Evolutionary conservation across 2,329 filamentous ascomycete genomes (phyloP).

Genomic region (Aspergillus amoenus): DNA sequence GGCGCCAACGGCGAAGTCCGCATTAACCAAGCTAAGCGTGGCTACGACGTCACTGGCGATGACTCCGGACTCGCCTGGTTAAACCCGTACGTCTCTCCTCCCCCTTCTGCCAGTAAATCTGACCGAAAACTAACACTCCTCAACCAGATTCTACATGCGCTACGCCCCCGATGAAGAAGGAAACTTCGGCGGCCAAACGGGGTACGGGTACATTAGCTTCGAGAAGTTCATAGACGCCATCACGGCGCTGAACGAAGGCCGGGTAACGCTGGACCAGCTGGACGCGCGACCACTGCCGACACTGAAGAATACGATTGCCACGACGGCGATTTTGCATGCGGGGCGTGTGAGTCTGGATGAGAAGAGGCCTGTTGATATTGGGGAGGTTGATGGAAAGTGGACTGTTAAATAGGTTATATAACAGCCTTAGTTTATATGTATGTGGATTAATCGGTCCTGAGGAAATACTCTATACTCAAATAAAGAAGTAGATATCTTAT

Average conservation of each 20-base stretch:
- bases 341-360: slow-evolving; percentile 83
- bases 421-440: background rate
- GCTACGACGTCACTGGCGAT: slow-evolving; percentile 93
- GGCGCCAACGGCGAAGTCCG: slow-evolving; percentile 79
- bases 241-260: slow-evolving; percentile 72
- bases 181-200: slow-evolving; percentile 86
- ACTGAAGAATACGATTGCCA: slow-evolving; percentile 83
- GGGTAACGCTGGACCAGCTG: slow-evolving; percentile 69
- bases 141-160: slow-evolving; percentile 75
- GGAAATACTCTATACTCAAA: no score
- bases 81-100: slow-evolving; percentile 63
- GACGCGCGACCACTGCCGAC: slow-evolving; percentile 82
- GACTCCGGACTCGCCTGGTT: slow-evolving; percentile 72
- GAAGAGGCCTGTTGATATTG: slow-evolving; percentile 71
- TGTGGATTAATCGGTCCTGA: no score
- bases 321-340: slow-evolving; percentile 87
- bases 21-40: slow-evolving; percentile 89
- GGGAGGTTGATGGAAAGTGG: slow-evolving; percentile 54
- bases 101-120: background rate
- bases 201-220: slow-evolving; percentile 91
- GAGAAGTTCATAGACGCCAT: slow-evolving; percentile 95
- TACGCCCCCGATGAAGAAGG: slow-evolving; percentile 93
- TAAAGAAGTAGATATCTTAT: no score
- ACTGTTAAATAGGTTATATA: slow-evolving; percentile 53
- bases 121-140: background rate